Base-by-base conservation (phyloP, 306 rosid species). In the Erythrophleum fordii region DNA sequence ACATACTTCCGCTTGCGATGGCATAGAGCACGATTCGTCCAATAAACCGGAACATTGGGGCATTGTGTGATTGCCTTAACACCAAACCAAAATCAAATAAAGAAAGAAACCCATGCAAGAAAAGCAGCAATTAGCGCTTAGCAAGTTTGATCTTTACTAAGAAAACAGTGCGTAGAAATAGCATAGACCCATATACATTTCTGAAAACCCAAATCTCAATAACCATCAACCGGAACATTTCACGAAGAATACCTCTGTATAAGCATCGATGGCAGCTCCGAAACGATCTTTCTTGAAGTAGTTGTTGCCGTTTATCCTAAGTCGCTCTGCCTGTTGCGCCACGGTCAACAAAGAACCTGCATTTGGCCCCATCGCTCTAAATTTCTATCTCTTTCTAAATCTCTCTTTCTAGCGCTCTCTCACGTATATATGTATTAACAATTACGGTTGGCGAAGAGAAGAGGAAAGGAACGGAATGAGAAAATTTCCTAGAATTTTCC, bases 1-100 rank as follows among this genome's bases (percentile, higher is more conserved):
- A 92, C 98, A 84, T 91, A 96, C 99, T 88, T 88, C 83, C 97
- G 90, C 85, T 88, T 93, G 78, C 44, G 98, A 93, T 96, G 97
- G 77, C 98, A 96, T 14, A 92, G 82, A 80, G 98, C 99, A 56
- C 99, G 98, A 88, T 93, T 96, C 45, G 98, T 93, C 84, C 80
- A 90, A 84, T 89, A 93, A 25, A 93, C 88, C 37, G 97, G 83
- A 87, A 93, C 90, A 72, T 88, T 82, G 4, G 99, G 99, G 84
- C 94, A 90, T 23, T 92, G 90, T 20, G 99, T 84, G 20, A 84
- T 84, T 4, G 84, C 88, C 80, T 83, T 0, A 71, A 70, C 25
- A 77, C 45, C 44, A 34, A n/a, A 72, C 42, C 17, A 25, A 72
- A 26, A 49, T 12, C 23, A 42, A 75, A 9, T 3, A 66, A 48